phyloP scores from a whole-genome alignment of 352 stramenopile genomes.

The Pseudoperonospora humuli region DNA sequence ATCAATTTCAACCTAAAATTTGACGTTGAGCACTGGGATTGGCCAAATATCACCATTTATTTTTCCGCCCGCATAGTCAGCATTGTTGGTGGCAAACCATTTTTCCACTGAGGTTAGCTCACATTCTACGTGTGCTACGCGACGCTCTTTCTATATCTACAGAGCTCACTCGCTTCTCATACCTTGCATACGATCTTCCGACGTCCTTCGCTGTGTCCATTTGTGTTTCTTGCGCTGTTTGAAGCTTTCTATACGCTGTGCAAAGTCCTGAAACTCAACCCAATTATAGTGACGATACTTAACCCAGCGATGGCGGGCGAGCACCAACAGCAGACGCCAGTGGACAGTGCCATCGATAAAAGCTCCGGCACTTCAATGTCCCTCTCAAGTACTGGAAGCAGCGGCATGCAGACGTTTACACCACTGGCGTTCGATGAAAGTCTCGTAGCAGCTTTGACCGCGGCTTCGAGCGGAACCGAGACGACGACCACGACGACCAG shows the following conservation, averaged over 20 bases:
- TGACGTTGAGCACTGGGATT: no score
- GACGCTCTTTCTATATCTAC: neutral
- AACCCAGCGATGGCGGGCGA: conserved; percentile 17
- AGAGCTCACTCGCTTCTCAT: neutral
- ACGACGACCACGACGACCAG: conserved; percentile 1
- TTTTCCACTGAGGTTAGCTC: conserved; percentile 11
- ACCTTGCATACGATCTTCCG: neutral
- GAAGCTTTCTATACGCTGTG: neutral
- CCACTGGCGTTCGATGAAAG: conserved; percentile 53
- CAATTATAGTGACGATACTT: conserved; percentile 9
- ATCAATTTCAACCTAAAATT: no score
- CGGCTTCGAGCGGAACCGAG: neutral
- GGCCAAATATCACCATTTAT: no score
- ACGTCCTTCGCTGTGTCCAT: neutral
- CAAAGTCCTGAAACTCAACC: neutral
- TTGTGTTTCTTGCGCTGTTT: neutral
- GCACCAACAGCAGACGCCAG: conserved; percentile 15
- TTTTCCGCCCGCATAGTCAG: conserved; percentile 4
- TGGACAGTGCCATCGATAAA: conserved; percentile 4
- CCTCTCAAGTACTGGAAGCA: conserved; percentile 5
- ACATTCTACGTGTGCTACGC: neutral
- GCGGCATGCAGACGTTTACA: conserved; percentile 20
- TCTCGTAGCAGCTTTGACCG: conserved; percentile 26
- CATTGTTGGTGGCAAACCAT: conserved; percentile 22
- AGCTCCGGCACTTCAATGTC: conserved; percentile 8